These are phyloP conservation scores for Cytospora piceicola DNA, from an alignment of 2,329 filamentous ascomycete species.

Conservation along the genomic window DNA sequence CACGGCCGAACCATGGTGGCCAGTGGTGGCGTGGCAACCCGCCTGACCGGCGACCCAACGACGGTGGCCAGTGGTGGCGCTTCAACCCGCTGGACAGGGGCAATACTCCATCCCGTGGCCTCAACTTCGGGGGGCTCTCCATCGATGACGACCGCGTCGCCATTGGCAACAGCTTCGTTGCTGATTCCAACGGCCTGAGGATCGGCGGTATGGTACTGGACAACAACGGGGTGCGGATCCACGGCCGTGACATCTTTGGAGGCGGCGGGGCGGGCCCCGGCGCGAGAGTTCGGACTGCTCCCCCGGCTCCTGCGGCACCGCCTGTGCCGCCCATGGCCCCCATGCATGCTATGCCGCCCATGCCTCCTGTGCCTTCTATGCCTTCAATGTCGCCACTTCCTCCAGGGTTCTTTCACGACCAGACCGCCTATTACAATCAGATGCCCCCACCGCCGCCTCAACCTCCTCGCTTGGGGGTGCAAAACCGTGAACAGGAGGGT, in stretches of 20 bases:
- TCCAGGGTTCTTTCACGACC: constrained; percentile 3
- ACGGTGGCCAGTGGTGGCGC: constrained; percentile 25
- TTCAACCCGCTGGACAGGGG: constrained; percentile 31
- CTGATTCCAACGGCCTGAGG: constrained; percentile 50
- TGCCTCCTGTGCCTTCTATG: constrained; percentile 13
- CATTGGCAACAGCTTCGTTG: constrained; percentile 49
- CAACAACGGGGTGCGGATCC: constrained; percentile 42
- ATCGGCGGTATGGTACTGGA: constrained; percentile 51
- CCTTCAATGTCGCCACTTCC: constrained; percentile 8
- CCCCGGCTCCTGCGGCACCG: not conserved
- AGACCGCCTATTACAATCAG: constrained; percentile 12
- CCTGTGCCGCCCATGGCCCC: not conserved
- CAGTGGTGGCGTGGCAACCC: constrained; percentile 29
- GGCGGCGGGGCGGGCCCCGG: constrained; percentile 2
- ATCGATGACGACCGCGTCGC: constrained; percentile 50
- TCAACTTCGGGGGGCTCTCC: constrained; percentile 45
- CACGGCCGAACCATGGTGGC: constrained; percentile 19
- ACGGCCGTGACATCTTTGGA: constrained; percentile 22
- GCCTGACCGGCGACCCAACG: constrained; percentile 20
- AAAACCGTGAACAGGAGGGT: not conserved
- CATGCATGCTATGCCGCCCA: constrained; percentile 15
- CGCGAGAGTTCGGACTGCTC: not conserved
- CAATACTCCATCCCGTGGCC: constrained; percentile 32
- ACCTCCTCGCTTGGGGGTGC: constrained; percentile 1
- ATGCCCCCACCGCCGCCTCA: constrained; percentile 17